Conservation (phyloP, 2,329 filamentous ascomycete genomes). For the Metarhizium album region DNA sequence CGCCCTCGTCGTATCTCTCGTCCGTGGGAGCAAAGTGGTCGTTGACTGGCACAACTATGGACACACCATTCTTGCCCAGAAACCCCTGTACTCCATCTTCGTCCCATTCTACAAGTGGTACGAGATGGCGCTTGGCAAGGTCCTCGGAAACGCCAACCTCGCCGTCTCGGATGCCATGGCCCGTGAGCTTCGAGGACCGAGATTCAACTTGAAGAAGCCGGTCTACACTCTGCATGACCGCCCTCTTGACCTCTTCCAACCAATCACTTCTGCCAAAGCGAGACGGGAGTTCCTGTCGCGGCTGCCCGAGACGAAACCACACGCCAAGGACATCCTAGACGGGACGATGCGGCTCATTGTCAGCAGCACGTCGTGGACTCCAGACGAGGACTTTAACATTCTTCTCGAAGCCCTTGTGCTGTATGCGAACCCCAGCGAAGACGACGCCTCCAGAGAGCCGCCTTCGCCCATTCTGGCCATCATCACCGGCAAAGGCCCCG, state of each 20-base stretch:
- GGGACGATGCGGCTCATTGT: slow-evolving; percentile 61
- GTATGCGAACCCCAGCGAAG: slow-evolving; percentile 47
- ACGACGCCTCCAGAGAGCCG: slow-evolving; percentile 28
- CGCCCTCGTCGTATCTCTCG: slow-evolving; percentile 57
- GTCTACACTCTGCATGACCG: slow-evolving; percentile 75
- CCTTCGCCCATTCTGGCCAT: slow-evolving; percentile 67
- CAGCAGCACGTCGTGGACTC: slow-evolving; percentile 93
- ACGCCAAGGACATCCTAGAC: slow-evolving; percentile 47
- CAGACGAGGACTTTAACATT: slow-evolving; percentile 88
- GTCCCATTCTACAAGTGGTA: slow-evolving; percentile 68
- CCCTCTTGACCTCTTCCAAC: slow-evolving; percentile 72
- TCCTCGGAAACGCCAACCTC: slow-evolving; percentile 62
- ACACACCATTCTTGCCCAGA: slow-evolving; percentile 74
- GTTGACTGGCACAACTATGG: slow-evolving; percentile 99
- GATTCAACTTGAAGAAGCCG: slow-evolving; percentile 54
- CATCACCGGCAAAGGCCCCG: slow-evolving; percentile 89
- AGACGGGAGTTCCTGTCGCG: slow-evolving; percentile 50
- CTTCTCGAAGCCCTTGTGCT: slow-evolving; percentile 70
- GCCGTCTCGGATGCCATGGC: slow-evolving; percentile 88
- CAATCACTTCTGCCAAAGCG: slow-evolving; percentile 38
- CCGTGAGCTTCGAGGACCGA: slow-evolving; percentile 49
- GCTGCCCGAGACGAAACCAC: slow-evolving; percentile 51
- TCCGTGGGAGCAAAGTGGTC: slow-evolving; percentile 72
- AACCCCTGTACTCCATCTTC: slow-evolving; percentile 56
- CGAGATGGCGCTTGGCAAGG: slow-evolving; percentile 59